Base-by-base conservation (phyloP, 129 eudicot genomes). In the Dittrichia graveolens region DNA sequence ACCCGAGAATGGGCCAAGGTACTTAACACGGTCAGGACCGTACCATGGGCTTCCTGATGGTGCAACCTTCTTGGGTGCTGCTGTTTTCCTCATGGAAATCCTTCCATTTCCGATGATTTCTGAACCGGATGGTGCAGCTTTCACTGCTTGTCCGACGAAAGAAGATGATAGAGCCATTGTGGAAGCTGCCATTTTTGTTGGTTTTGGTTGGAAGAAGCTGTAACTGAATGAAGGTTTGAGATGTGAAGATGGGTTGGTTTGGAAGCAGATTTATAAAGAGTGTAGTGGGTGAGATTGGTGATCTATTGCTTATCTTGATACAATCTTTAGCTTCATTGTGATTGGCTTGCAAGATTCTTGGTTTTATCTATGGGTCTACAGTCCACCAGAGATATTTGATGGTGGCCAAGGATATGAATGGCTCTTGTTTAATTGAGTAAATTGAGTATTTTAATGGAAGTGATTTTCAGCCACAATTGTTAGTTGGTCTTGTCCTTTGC, bases 21-120 rank as follows among this genome's bases (percentile, higher is more conserved):
- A 78, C 42, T 78, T 78, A 14, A 78, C 82, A 18, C 83, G 78
- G 78, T 79, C 83, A 5, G 83, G 83, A 44, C 83, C 83, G 58
- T 79, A 79, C 83, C 83, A 79, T 55, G 83, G 83, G 70, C 83
- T 79, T 34, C 79, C 83, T 5, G 83, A 79, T 39, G 83, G 74
- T 0, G 69, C 83, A 2, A 57, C 56, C 4, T 79, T 79, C 62
- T 80, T 80, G 41, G 8, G 75, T 0, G 83, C 15, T 0, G 83
- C 15, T 6, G 79, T 2, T 14, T 72, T 79, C 38, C 83, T 73
- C 79, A 79, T 79, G 79, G 79, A 72, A n/a, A 79, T 63, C 3
- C 64, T 76, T 45, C 76, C 81, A 14, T 31, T 70, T 47, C 81
- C 82, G 40, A 46, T 35, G 68, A 65, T 18, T 15, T 78, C 73